Conservation (phyloP, 805 yeast genomes). For the Torulaspora maleeae region DNA sequence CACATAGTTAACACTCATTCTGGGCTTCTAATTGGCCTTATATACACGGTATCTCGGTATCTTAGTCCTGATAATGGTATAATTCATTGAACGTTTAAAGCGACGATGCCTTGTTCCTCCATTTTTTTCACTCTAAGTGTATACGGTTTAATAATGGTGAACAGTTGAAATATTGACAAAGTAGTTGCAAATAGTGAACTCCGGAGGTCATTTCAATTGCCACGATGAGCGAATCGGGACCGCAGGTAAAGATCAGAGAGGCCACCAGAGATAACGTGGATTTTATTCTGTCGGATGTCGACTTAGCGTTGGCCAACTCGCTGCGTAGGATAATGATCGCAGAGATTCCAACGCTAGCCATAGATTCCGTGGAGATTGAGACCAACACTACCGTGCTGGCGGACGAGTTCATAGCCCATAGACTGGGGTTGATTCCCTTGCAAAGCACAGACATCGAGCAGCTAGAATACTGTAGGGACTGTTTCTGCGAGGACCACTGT, state of each 20-base stretch:
- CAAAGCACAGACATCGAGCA: slow-evolving; percentile 79
- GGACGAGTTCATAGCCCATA: slow-evolving; percentile 92
- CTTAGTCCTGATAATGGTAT: background rate
- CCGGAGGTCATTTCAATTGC: background rate
- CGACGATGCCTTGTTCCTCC: slow-evolving; percentile 1
- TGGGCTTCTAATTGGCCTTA: background rate
- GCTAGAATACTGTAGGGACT: slow-evolving; percentile 84
- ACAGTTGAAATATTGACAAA: background rate
- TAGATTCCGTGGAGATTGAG: slow-evolving; percentile 92
- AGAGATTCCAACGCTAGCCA: slow-evolving; percentile 95
- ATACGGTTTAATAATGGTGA: background rate
- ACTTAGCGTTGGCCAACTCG: slow-evolving; percentile 86
- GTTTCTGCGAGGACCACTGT: slow-evolving; percentile 97
- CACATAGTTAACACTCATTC: slow-evolving; percentile 24
- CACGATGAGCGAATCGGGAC: slow-evolving; percentile 40
- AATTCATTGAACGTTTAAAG: background rate
- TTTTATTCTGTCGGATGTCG: slow-evolving; percentile 81
- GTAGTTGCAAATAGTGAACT: background rate
- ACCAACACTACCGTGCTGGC: slow-evolving; percentile 91
- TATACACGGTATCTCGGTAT: background rate
- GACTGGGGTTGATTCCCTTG: slow-evolving; percentile 88
- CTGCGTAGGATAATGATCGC: slow-evolving; percentile 87
- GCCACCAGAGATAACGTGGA: slow-evolving; percentile 85
- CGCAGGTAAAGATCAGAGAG: slow-evolving; percentile 83
- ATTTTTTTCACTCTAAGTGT: slow-evolving; percentile 1